phyloP scores from a whole-genome alignment of 2,329 filamentous ascomycete genomes.

The Aspergillus clavatus region DNA sequence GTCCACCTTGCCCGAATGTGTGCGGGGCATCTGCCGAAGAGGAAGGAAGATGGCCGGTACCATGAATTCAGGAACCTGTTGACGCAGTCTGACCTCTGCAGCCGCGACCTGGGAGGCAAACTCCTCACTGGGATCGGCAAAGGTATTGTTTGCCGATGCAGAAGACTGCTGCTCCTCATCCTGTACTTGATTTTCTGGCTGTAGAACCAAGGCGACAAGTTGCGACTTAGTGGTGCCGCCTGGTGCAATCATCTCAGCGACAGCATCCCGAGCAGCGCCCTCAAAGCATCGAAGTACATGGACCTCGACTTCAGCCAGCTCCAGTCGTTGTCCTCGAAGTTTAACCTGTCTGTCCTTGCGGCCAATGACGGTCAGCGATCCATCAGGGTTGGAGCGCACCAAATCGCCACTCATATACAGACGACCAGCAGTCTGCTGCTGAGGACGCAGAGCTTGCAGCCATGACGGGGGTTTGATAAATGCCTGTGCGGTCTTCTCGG shows the following conservation, averaged over 20 bases:
- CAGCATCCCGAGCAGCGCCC: background rate
- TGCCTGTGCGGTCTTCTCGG: slow-evolving; percentile 14
- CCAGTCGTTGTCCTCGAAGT: slow-evolving; percentile 26
- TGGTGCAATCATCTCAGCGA: background rate
- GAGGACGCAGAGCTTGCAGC: slow-evolving; percentile 7
- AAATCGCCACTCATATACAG: slow-evolving; percentile 34
- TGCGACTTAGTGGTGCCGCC: background rate
- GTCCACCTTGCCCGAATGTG: background rate
- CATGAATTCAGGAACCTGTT: background rate
- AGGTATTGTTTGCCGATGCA: background rate
- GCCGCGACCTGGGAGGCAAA: background rate
- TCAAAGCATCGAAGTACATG: background rate
- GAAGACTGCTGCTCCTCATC: background rate
- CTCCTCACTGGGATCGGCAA: background rate
- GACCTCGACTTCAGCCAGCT: slow-evolving; percentile 24
- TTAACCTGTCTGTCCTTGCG: slow-evolving; percentile 19
- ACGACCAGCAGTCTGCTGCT: slow-evolving; percentile 7
- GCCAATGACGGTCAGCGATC: slow-evolving; percentile 11
- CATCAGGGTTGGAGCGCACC: slow-evolving; percentile 22
- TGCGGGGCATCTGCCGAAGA: background rate
- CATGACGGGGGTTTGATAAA: slow-evolving; percentile 24
- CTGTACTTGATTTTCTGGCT: background rate
- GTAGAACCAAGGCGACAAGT: background rate
- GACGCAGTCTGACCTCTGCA: background rate
- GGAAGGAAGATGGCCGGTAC: background rate